Evolutionary conservation across 176 grass and related monocot species (phyloP), one percentile per base, ranked within the genome.

Genomic region (Typha latifolia): DNA sequence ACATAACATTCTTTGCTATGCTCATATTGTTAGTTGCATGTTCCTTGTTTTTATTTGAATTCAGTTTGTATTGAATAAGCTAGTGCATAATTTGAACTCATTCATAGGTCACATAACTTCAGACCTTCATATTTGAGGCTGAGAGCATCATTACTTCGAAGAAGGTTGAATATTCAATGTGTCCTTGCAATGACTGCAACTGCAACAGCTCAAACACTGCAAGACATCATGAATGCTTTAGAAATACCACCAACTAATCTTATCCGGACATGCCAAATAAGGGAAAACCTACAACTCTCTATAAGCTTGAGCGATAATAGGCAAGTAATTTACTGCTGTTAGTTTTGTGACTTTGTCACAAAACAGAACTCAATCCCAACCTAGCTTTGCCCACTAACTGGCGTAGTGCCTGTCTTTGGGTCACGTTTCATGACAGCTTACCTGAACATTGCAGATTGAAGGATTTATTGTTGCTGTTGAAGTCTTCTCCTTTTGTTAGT

Each of bases 111-210:
- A 47, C 88, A 97, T 86, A 97, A 92, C 74, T 97, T 97, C 74
- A 86, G 88, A 55, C 93, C 93, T 84, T 92, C 88, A 13, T 97
- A 97, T 92, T 86, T 92, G 74, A 88, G 83, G 80, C 82, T 97
- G 65, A 87, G 82, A 29, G 78, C 93, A 62, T 92, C 88, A 57
- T 67, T 92, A 66, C 89, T 97, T 78, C 77, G 51, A 67, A 80
- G 59, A 72, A 92, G 92, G 68, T 83, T 92, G 66, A 89, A 80
- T 67, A 70, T 92, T 63, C 73, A 89, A 75, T 90, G 85, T 84
- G 77, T 97, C 73, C 85, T 92, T 86, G 88, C 93, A 81, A 97
- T 97, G 93, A 97, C 93, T 74, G 93, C 93, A 69, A 92, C 85
- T 61, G 93, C 85, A 49, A 97, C 93, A 74, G 70, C 68, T 52